Conservation (phyloP, 176 grass and related monocot genomes). For the Chrysopogon serrulatus region DNA sequence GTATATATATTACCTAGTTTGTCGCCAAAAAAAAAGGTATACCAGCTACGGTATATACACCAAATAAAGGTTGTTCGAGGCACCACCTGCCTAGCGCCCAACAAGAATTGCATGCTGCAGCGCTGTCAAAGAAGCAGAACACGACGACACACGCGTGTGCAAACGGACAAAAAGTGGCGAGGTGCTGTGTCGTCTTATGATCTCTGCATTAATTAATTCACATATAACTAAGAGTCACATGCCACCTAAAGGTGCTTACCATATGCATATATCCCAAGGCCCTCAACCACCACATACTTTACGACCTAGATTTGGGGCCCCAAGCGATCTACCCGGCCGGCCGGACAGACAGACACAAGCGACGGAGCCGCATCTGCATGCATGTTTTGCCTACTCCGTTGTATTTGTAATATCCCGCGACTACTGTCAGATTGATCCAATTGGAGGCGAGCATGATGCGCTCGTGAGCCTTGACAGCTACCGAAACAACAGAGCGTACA, state of each 20-base stretch:
- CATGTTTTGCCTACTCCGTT: background rate
- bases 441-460: background rate
- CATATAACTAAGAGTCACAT: slow-evolving; percentile 29
- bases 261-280: background rate
- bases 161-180: slow-evolving; percentile 10
- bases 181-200: slow-evolving; percentile 1
- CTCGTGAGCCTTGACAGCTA: slow-evolving; percentile 9
- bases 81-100: background rate
- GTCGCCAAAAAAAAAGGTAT: too few species aligned
- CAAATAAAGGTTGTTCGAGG: too few species aligned
- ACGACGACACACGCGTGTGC: background rate
- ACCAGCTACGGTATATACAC: too few species aligned
- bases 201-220: slow-evolving; percentile 20
- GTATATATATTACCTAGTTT: too few species aligned
- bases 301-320: background rate
- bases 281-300: background rate
- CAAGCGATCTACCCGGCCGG: slow-evolving; percentile 10
- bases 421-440: slow-evolving; percentile 22
- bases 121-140: background rate
- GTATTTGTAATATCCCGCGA: background rate
- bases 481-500: background rate
- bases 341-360: background rate
- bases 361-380: background rate
- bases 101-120: background rate
- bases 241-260: slow-evolving; percentile 3